These are phyloP conservation scores for Boletus holoroseus DNA, from an alignment of 1,284 basidiomycete genomes.

Conservation along the genomic window DNA sequence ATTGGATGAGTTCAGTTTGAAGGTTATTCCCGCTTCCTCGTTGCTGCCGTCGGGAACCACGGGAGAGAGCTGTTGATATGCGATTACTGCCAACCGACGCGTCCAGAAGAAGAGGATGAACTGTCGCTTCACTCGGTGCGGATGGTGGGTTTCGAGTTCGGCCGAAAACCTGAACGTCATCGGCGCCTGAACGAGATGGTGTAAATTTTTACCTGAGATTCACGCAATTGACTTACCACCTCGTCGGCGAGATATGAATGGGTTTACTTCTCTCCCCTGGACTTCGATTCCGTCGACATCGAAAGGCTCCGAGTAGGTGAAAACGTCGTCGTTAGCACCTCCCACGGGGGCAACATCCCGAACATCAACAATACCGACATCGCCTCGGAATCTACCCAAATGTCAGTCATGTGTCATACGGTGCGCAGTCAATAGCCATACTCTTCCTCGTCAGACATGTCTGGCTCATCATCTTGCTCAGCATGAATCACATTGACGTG, in stretches of 20 bases:
- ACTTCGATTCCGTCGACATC: constrained; percentile 36
- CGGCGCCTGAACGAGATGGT: constrained; percentile 36
- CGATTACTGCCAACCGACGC: constrained; percentile 44
- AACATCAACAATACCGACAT: constrained; percentile 45
- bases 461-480: constrained; percentile 54
- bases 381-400: constrained; percentile 43
- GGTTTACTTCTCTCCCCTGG: constrained; percentile 40
- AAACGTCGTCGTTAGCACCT: constrained; percentile 41
- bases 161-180: constrained; percentile 59
- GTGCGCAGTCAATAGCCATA: constrained; percentile 31
- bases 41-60: constrained; percentile 52
- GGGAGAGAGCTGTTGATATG: constrained; percentile 41
- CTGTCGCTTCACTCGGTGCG: constrained; percentile 57
- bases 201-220: constrained; percentile 3
- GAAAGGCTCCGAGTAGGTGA: constrained; percentile 50
- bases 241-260: constrained; percentile 52
- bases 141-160: constrained; percentile 47
- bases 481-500: constrained; percentile 44
- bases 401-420: constrained; percentile 12
- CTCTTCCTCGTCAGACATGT: constrained; percentile 71
- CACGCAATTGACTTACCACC: constrained; percentile 36
- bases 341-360: constrained; percentile 36
- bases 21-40: constrained; percentile 46
- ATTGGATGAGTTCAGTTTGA: constrained; percentile 64
- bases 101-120: constrained; percentile 81